Evolutionary conservation across 2,329 filamentous ascomycete species (phyloP), one percentile per base, ranked within the genome.

Genomic region (Cladosporium sphaerospermum): DNA sequence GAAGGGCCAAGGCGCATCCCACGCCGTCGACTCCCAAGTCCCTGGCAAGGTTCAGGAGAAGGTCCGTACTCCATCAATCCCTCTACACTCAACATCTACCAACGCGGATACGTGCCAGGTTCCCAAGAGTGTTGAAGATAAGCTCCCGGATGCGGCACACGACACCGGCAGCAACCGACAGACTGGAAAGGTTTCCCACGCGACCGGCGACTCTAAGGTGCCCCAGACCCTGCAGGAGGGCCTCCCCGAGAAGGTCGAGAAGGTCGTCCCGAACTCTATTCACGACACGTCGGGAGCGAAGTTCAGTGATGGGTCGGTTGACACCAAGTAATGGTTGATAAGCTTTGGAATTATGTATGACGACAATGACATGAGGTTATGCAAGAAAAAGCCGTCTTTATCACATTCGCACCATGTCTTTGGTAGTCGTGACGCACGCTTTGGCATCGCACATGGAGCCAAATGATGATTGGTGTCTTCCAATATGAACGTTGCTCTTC

Each of bases 211-310:
- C 18, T 70, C 67, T 13, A 71, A 69, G 14, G 73, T 76, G 0
- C 74, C 74, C 9, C 64, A 72, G 63, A 63, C 66, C 23, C 57
- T 75, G 5, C 73, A 76, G 59, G 70, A 75, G 62, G 68, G 65
- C 37, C 62, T 75, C 1, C 73, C 73, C 1, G 70, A 75, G 62
- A 70, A 67, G 32, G 59, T 76, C 4, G 73, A 76, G 65, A 67
- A 71, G 43, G 65, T 65, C 31, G 64, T 75, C 3, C 73, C 73
- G 32, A 72, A 75, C 53, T 57, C 58, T 2, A 72, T 76, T 43
- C 73, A 75, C 56, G 69, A 75, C 54, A 75, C 36, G 10, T 47
- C 39, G n/a, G 60, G 60, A 2, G 60, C 60, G 5, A 56, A 45
- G 42, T 62, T 62, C 54, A 56, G 54, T 31, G 60, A 62, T 50